These are phyloP conservation scores for Cynanchum wilfordii DNA, from an alignment of 257 asterid species.

Conservation along the genomic window DNA sequence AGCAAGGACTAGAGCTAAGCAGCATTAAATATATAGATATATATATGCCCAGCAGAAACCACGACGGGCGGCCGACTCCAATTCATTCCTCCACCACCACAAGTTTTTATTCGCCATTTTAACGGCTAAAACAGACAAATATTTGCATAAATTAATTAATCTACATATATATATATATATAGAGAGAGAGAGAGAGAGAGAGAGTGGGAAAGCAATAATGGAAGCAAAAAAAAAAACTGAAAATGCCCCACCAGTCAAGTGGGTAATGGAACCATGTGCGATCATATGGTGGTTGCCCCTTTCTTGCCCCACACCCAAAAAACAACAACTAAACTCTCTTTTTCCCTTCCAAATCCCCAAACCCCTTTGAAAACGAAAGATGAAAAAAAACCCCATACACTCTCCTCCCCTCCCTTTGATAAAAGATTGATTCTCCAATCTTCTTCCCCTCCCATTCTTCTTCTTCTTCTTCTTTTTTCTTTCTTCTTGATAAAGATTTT, in stretches of 20 bases:
- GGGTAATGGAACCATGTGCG: conserved; percentile 82
- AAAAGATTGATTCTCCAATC: conserved; percentile 49
- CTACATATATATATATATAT: background rate
- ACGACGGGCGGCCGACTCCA: conserved; percentile 18
- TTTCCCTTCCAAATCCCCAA: conserved; percentile 37
- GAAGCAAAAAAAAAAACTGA: conserved; percentile 15
- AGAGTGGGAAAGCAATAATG: conserved; percentile 1
- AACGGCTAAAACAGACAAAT: conserved; percentile 19
- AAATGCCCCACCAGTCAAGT: conserved; percentile 40
- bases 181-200: too few relatives aligned
- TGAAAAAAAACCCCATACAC: background rate
- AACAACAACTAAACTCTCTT: conserved; percentile 8
- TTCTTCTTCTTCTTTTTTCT: conserved; percentile 37
- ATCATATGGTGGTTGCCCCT: conserved; percentile 87
- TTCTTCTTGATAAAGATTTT: conserved; percentile 23
- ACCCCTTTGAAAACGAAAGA: conserved; percentile 34
- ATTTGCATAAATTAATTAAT: too few relatives aligned
- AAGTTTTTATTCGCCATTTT: conserved; percentile 5
- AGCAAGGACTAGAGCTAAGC: background rate
- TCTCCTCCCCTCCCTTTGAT: background rate
- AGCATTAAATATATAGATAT: background rate
- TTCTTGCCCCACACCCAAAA: conserved; percentile 47
- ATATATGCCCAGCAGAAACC: conserved; percentile 9
- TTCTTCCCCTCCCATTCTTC: conserved; percentile 10
- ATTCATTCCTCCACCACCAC: conserved; percentile 13